These are phyloP conservation scores for Pseudocercospora eumusae DNA, from an alignment of 2,329 filamentous ascomycete species.

Conservation along the genomic window DNA sequence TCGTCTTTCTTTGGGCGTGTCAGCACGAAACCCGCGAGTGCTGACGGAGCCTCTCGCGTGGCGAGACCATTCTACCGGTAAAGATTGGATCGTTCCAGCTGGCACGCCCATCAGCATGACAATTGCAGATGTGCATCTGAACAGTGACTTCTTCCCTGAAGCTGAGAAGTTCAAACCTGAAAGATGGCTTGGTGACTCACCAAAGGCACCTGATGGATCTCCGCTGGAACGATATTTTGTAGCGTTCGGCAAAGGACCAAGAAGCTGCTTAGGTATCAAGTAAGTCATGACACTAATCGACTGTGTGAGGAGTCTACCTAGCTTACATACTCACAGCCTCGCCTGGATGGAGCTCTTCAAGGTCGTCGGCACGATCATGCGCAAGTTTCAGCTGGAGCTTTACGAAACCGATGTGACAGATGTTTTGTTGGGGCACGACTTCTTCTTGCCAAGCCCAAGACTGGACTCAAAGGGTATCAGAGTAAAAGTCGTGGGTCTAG, in stretches of 20 bases:
- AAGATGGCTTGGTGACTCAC: constrained; percentile 38
- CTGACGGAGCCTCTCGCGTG: constrained; percentile 23
- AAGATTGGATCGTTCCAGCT: constrained; percentile 27
- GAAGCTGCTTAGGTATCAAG: constrained; percentile 37
- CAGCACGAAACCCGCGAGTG: constrained; percentile 27
- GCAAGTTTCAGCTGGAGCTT: constrained; percentile 29
- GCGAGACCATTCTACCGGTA: background rate
- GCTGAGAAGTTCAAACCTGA: constrained; percentile 39
- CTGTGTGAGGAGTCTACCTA: constrained; percentile 1
- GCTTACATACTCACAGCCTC: constrained; percentile 17
- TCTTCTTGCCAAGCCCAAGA: constrained; percentile 28
- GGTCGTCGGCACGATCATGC: constrained; percentile 25
- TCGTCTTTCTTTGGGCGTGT: constrained; percentile 25
- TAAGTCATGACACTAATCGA: constrained; percentile 16
- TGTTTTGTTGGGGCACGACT: constrained; percentile 27
- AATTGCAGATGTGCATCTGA: constrained; percentile 38
- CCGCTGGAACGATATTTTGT: constrained; percentile 41
- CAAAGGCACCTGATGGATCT: constrained; percentile 22
- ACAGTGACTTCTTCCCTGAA: constrained; percentile 37
- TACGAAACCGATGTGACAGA: constrained; percentile 26
- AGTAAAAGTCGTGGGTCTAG: constrained; percentile 22
- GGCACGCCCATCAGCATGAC: constrained; percentile 39
- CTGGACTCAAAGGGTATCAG: constrained; percentile 30
- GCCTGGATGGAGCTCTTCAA: constrained; percentile 35
- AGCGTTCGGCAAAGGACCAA: constrained; percentile 41